Evolutionary conservation across 2,329 filamentous ascomycete species (phyloP).

Genomic region (Mollisia scopiformis): DNA sequence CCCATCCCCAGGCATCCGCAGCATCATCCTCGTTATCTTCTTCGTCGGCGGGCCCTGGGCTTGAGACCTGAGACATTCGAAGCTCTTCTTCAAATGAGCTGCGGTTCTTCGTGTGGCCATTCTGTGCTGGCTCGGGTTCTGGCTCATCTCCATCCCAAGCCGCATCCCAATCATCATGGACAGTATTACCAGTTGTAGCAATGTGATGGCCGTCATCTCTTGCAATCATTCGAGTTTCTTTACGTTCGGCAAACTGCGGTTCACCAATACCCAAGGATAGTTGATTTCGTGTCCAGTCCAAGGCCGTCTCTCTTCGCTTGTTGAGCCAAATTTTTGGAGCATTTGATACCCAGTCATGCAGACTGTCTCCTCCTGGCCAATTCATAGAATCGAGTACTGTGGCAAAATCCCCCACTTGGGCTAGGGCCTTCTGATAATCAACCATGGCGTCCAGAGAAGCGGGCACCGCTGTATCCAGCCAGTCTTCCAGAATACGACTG

Average conservation of each 20-base stretch:
- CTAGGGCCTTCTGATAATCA: slow-evolving; percentile 72
- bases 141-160: slow-evolving; percentile 75
- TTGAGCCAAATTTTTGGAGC: slow-evolving; percentile 84
- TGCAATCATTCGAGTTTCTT: slow-evolving; percentile 82
- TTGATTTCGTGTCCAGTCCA: slow-evolving; percentile 73
- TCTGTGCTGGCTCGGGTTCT: slow-evolving; percentile 20
- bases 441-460: slow-evolving; percentile 71
- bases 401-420: slow-evolving; percentile 66
- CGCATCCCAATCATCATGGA: slow-evolving; percentile 69
- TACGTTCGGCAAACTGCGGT: slow-evolving; percentile 74
- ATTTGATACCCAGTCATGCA: slow-evolving; percentile 80
- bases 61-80: slow-evolving; percentile 9
- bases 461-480: slow-evolving; percentile 79
- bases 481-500: slow-evolving; percentile 68
- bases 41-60: not conserved
- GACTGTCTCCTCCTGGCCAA: slow-evolving; percentile 63
- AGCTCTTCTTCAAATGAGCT: slow-evolving; percentile 28
- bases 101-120: slow-evolving; percentile 21
- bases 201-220: slow-evolving; percentile 68
- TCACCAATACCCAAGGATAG: slow-evolving; percentile 69
- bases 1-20: slow-evolving; percentile 76
- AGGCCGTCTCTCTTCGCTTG: slow-evolving; percentile 77
- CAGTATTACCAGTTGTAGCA: slow-evolving; percentile 50
- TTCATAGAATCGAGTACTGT: slow-evolving; percentile 60
- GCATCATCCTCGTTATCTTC: slow-evolving; percentile 40